Base-by-base conservation (phyloP, 2,329 filamentous ascomycete species). In the Samsoniella hepiali region DNA sequence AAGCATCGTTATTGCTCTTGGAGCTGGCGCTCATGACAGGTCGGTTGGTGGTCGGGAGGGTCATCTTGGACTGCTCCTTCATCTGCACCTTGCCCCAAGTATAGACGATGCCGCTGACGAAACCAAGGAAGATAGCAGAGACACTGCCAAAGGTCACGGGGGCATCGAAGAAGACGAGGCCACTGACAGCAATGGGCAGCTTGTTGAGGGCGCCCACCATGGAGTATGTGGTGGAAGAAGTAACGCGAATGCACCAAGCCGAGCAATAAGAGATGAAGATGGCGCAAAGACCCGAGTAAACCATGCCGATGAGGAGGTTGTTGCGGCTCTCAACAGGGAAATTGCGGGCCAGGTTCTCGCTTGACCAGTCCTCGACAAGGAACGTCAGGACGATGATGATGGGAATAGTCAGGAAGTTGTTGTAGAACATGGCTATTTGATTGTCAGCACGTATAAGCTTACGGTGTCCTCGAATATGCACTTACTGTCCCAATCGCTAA, bases 151-250 rank as follows among this genome's bases (percentile, higher is more conserved):
- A 85, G 1, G 93, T 97, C 69, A 95, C 89, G 0, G 93, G 91
- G 0, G 91, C 91, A 68, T 93, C 86, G 77, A 97, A 97, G 83
- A 97, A 97, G 71, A 97, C 79, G 49, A 97, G 84, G 50, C 93
- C 93, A 66, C 88, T 91, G 68, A 97, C 74, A 62, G 93, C 93
- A 70, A 97, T 91, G 40, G 93, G 93, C 38, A 97, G 86, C 82
- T 97, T 97, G 84, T 97, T 97, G 72, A 97, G 82, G 38, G 93
- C 91, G 67, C 93, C 93, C 63, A 97, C 93, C 92, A 97, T 97
- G 58, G 90, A 94, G 82, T 96, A 97, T 5, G 93, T 97, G n/a
- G 93, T 97, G 31, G 91, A 96, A 1, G 91, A 94, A 22, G 93
- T 96, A 67, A 96, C 91, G 69, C 93, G 92, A 67, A 97, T 93